These are phyloP conservation scores for Nicotiana tomentosiformis DNA, from an alignment of 257 asterid species.

Conservation along the genomic window DNA sequence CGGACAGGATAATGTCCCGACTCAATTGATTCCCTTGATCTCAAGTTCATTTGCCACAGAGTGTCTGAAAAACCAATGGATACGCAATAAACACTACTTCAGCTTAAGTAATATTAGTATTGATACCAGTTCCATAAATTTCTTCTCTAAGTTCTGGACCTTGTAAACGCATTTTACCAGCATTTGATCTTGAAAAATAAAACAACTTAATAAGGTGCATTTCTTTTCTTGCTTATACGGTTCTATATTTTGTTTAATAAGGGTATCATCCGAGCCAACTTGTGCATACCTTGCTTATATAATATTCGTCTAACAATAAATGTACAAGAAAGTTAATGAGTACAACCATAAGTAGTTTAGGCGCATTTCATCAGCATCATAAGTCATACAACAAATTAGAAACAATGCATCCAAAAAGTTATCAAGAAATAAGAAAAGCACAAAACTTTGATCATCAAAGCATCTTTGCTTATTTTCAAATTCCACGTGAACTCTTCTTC, in stretches of 20 bases:
- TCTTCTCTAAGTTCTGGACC: background rate
- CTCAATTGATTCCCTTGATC: slow-evolving; percentile 68
- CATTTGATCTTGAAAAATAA: background rate
- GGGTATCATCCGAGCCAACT: background rate
- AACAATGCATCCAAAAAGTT: background rate
- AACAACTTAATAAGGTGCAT: background rate
- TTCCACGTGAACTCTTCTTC: background rate
- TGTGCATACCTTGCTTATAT: background rate
- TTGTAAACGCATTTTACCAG: background rate
- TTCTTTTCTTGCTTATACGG: too few relatives aligned
- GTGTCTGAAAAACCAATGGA: slow-evolving; percentile 39
- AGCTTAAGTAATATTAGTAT: slow-evolving; percentile 5
- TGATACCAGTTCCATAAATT: background rate
- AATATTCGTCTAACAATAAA: background rate
- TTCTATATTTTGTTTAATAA: too few relatives aligned
- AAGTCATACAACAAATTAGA: background rate
- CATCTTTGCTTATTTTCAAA: background rate
- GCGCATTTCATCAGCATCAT: background rate
- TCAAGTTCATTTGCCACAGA: slow-evolving; percentile 64
- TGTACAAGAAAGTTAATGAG: background rate
- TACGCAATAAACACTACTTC: slow-evolving; percentile 16
- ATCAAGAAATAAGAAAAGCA: background rate
- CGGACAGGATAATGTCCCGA: slow-evolving; percentile 74
- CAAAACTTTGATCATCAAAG: background rate
- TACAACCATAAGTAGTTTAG: background rate